These are phyloP conservation scores for Hypomyces rosellus DNA, from an alignment of 2,329 filamentous ascomycete species.

Conservation along the genomic window DNA sequence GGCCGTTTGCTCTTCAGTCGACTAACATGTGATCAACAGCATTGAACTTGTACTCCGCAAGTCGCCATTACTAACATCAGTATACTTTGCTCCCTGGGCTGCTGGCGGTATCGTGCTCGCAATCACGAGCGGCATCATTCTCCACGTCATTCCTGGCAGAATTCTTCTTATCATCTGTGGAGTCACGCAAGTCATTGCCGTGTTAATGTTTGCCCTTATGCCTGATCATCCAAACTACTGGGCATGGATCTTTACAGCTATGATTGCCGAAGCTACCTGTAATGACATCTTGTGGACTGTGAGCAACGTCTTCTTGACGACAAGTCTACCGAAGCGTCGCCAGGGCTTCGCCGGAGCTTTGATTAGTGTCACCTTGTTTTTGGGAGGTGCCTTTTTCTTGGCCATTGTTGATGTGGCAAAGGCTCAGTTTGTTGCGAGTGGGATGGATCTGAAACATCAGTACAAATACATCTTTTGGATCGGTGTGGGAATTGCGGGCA, in stretches of 20 bases:
- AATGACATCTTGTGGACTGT: slow-evolving; percentile 63
- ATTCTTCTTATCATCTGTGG: slow-evolving; percentile 47
- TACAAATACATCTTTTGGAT: slow-evolving; percentile 59
- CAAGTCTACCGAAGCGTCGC: slow-evolving; percentile 48
- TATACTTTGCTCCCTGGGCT: slow-evolving; percentile 54
- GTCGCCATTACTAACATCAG: slow-evolving; percentile 47
- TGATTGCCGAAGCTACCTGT: slow-evolving; percentile 54
- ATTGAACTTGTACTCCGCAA: slow-evolving; percentile 48
- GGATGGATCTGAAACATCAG: slow-evolving; percentile 38
- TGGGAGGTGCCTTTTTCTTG: slow-evolving; percentile 58
- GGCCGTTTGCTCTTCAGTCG: background rate
- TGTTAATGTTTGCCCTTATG: slow-evolving; percentile 50
- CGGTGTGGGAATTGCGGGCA: slow-evolving; percentile 43
- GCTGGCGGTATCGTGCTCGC: slow-evolving; percentile 53
- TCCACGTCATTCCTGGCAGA: slow-evolving; percentile 50
- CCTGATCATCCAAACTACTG: slow-evolving; percentile 51
- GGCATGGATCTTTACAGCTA: slow-evolving; percentile 57
- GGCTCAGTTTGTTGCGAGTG: slow-evolving; percentile 33
- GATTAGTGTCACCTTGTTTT: slow-evolving; percentile 54
- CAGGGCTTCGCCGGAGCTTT: slow-evolving; percentile 61
- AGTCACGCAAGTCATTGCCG: slow-evolving; percentile 42
- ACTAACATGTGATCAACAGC: slow-evolving; percentile 24
- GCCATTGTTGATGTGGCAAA: slow-evolving; percentile 55
- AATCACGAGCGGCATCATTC: slow-evolving; percentile 45
- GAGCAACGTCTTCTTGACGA: slow-evolving; percentile 62